These are phyloP conservation scores for Leccinum ponderosum DNA, from an alignment of 1,284 basidiomycete species.

Conservation along the genomic window DNA sequence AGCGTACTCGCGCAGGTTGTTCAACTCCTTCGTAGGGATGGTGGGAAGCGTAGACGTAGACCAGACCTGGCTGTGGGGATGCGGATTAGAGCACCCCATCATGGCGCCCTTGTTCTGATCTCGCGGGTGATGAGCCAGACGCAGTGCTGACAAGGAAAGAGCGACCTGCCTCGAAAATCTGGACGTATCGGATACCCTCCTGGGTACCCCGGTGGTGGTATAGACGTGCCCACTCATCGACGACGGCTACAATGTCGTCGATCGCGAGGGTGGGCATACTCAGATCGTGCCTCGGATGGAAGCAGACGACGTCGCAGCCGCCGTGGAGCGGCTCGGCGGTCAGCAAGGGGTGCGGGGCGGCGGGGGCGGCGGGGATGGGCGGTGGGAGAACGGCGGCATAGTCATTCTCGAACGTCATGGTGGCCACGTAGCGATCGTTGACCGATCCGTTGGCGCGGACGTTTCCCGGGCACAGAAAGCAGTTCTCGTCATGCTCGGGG, in stretches of 20 bases:
- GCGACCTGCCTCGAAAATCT: conserved; percentile 78
- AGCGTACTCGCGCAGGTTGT: conserved; percentile 60
- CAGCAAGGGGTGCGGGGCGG: conserved; percentile 63
- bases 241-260: conserved; percentile 66
- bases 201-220: conserved; percentile 64
- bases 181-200: conserved; percentile 76
- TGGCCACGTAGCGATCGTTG: conserved; percentile 73
- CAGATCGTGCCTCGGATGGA: conserved; percentile 90
- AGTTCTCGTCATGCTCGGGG: conserved; percentile 75
- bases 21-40: conserved; percentile 66
- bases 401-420: conserved; percentile 83
- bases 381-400: conserved; percentile 79
- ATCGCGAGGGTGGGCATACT: conserved; percentile 76
- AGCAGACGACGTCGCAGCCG: conserved; percentile 88
- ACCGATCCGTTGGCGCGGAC: conserved; percentile 70
- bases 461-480: conserved; percentile 94
- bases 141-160: neutral
- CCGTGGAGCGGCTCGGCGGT: conserved; percentile 76
- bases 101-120: conserved; percentile 88
- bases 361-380: conserved; percentile 49
- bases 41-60: conserved; percentile 76
- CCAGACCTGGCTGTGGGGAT: conserved; percentile 95
- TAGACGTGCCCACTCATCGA: conserved; percentile 77
- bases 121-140: neutral
- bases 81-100: conserved; percentile 97